Evolutionary conservation across 352 stramenopile species (phyloP).

Genomic region (Globisporangium mamillatum): DNA sequence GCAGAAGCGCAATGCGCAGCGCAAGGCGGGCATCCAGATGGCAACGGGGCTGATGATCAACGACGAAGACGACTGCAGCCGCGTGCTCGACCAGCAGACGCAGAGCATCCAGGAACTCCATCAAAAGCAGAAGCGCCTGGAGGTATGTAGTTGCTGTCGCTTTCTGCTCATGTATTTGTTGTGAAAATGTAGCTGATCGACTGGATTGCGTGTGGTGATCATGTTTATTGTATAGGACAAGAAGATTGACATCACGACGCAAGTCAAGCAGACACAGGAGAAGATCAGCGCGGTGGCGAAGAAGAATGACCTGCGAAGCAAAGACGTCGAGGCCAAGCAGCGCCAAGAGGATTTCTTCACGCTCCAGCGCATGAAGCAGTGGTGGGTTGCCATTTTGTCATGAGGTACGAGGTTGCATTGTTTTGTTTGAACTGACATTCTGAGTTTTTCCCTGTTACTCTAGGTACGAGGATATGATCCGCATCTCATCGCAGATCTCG

Average conservation of each 20-base stretch:
- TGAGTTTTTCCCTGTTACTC: neutral
- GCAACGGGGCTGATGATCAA: constrained; percentile 68
- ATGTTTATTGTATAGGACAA: constrained; percentile 36
- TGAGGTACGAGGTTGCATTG: neutral
- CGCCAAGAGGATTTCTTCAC: constrained; percentile 68
- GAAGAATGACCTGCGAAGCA: constrained; percentile 67
- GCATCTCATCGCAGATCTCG: constrained; percentile 49
- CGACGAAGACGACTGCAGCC: constrained; percentile 74
- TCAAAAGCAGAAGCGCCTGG: constrained; percentile 59
- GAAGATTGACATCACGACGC: constrained; percentile 69
- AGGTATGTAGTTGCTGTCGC: constrained; percentile 24
- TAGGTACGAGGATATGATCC: constrained; percentile 66
- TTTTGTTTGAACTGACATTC: neutral
- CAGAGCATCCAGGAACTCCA: constrained; percentile 71
- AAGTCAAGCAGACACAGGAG: constrained; percentile 59
- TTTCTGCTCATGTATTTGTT: neutral
- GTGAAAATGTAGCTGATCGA: neutral
- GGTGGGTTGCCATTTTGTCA: constrained; percentile 25
- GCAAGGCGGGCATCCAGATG: constrained; percentile 71
- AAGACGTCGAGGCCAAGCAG: constrained; percentile 69
- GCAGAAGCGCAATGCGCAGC: constrained; percentile 67
- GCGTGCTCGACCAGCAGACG: constrained; percentile 71
- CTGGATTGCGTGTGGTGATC: neutral
- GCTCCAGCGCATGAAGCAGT: constrained; percentile 73
- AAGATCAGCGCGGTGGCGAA: constrained; percentile 53